Base-by-base conservation (phyloP, 768 basidiomycete genomes). In the Russula emetica region DNA sequence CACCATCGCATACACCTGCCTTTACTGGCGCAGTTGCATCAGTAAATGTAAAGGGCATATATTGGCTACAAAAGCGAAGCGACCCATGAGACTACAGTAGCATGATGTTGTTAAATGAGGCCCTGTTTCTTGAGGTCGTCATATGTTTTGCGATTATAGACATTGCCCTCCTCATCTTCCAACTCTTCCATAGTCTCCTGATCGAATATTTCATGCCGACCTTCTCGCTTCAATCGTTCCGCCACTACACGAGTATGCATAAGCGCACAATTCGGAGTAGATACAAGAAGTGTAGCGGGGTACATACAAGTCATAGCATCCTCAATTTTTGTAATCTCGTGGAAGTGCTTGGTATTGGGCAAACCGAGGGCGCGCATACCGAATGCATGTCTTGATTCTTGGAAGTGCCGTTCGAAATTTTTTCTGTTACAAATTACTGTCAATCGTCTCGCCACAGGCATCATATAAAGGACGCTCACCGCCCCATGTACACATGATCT, bases 311-410 rank as follows among this genome's bases (percentile, higher is more conserved):
- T 85, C 61, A 99, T 84, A 0, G 95, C 97, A 78, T 99, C 97
- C 71, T 94, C 91, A 67, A 99, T 99, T 57, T 88, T 85, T 28
- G 94, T 98, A 64, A 99, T 98, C 76, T 97, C 97, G 72, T 97
- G 94, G 80, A 98, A 99, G 76, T 99, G 97, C 75, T 96, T 98
- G 2, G 96, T 98, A 69, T 98, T 98, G 1, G 97, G 97, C 62
- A 99, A 80, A 40, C 97, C 97, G 32, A 99, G 82, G 13, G 96
- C 94, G 54, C 94, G 88, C 94, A 99, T 97, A 26, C 95, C 97
- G 69, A 98, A 98, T 1, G 97, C 92, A 76, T 99, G 97, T 60
- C 95, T 82, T 30, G 93, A 91, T 80, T 98, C 97, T 78, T 95
- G 94, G 79, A 97, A 96, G 78, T 97, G 94, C 56, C 93, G 82